Evolutionary conservation across 202 grass and related monocot species (phyloP).

Genomic region (Zoysia matrella): DNA sequence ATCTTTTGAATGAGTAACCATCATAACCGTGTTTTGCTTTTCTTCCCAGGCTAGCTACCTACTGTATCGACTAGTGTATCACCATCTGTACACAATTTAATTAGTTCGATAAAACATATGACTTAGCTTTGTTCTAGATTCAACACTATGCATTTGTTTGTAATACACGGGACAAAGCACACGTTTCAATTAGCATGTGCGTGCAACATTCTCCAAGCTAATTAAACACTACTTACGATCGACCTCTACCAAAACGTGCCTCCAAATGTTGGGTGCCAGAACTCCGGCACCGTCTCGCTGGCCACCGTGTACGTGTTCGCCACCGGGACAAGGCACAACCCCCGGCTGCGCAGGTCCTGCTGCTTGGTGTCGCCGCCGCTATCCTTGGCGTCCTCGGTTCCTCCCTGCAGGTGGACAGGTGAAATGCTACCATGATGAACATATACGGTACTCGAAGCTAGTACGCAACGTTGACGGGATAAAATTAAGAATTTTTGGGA

Average conservation of each 20-base stretch:
- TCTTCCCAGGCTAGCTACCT: constrained; percentile 32
- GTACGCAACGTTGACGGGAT: background rate
- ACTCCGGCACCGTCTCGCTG: constrained; percentile 74
- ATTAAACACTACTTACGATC: background rate
- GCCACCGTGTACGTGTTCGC: constrained; percentile 85
- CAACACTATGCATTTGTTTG: constrained; percentile 35
- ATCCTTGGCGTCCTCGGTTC: constrained; percentile 53
- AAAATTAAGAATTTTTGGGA: background rate
- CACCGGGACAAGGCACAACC: constrained; percentile 91
- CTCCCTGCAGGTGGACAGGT: constrained; percentile 34
- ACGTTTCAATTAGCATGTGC: constrained; percentile 29
- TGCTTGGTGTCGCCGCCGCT: constrained; percentile 35
- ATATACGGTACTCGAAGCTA: background rate
- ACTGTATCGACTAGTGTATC: background rate
- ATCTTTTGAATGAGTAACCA: constrained; percentile 40
- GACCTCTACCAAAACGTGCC: constrained; percentile 78
- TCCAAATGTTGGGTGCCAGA: constrained; percentile 94
- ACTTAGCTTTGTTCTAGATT: constrained; percentile 50
- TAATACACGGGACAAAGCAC: constrained; percentile 39
- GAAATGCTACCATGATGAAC: constrained; percentile 8
- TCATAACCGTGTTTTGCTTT: constrained; percentile 37
- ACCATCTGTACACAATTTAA: constrained; percentile 48
- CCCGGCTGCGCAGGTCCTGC: constrained; percentile 81
- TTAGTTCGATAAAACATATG: constrained; percentile 31
- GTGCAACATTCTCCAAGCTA: constrained; percentile 1